Evolutionary conservation across 768 basidiomycete genomes (phyloP).

Genomic region (Lentinus tigrinus): DNA sequence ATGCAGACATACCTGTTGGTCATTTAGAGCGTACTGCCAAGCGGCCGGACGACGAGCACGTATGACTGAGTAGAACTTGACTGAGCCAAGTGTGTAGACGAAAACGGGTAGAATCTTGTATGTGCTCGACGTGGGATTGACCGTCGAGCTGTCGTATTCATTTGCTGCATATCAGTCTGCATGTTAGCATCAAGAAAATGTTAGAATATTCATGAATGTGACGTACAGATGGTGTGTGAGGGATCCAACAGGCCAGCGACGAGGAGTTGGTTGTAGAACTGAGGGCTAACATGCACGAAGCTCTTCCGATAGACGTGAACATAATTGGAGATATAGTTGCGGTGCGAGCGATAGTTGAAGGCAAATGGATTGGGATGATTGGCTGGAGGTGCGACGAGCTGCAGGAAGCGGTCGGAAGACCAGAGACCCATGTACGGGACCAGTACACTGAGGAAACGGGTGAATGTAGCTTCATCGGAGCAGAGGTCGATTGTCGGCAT

Average conservation of each 20-base stretch:
- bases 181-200: too few species aligned
- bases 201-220: too few species aligned
- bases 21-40: not conserved
- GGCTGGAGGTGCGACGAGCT: not conserved
- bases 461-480: not conserved
- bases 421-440: not conserved
- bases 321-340: not conserved
- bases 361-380: not conserved
- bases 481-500: not conserved
- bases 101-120: not conserved
- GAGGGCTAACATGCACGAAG: not conserved
- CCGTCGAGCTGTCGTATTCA: too few species aligned
- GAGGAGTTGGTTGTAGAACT: not conserved
- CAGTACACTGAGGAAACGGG: not conserved
- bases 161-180: too few species aligned
- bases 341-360: not conserved
- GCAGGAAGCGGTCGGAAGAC: not conserved
- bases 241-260: not conserved
- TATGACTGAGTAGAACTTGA: not conserved
- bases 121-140: too few species aligned
- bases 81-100: not conserved
- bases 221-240: not conserved
- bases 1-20: not conserved
- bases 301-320: not conserved
- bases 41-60: not conserved